Conservation (phyloP, 2,329 filamentous ascomycete genomes). For the Penicillium sp. region DNA sequence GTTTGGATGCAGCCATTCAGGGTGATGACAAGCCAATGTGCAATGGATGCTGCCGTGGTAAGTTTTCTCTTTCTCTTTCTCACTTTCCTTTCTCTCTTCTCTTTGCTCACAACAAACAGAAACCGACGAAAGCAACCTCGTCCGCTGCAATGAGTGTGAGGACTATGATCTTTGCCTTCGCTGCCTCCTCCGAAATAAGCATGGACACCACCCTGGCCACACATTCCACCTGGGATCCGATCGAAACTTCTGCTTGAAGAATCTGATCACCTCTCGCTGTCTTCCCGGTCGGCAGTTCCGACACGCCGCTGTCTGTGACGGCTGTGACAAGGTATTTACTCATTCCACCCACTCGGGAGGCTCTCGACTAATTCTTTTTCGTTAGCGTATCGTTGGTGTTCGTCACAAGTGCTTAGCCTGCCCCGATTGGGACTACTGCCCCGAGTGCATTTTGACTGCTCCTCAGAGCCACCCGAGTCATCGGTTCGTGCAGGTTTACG, state of each 20-base stretch:
- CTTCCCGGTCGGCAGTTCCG: slow-evolving; percentile 73
- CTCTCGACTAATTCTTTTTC: background rate
- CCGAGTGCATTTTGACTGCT: slow-evolving; percentile 67
- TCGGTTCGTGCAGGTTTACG: slow-evolving; percentile 85
- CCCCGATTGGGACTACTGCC: slow-evolving; percentile 96
- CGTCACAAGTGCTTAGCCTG: slow-evolving; percentile 97
- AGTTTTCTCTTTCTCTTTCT: slow-evolving; percentile 16
- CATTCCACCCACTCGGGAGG: background rate
- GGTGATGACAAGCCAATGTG: slow-evolving; percentile 46
- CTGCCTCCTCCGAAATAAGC: slow-evolving; percentile 72
- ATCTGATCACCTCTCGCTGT: slow-evolving; percentile 65
- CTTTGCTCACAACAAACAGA: slow-evolving; percentile 46
- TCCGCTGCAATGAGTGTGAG: slow-evolving; percentile 79
- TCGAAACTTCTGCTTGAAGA: slow-evolving; percentile 58
- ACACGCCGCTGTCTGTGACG: slow-evolving; percentile 91
- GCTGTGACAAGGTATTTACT: slow-evolving; percentile 69
- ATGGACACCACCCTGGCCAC: slow-evolving; percentile 90
- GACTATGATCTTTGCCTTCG: slow-evolving; percentile 89
- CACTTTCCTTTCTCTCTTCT: background rate
- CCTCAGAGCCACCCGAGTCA: slow-evolving; percentile 72
- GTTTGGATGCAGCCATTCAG: slow-evolving; percentile 18
- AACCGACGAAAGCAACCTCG: slow-evolving; percentile 72
- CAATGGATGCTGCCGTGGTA: slow-evolving; percentile 66
- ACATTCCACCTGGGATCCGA: slow-evolving; percentile 60
- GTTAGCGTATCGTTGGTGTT: slow-evolving; percentile 72